A percentile compares a stretch with the other conserved stretches of the same genome.
Conservation (phyloP, 2,329 filamentous ascomycete genomes). For the Diaporthe australafricana region DNA sequence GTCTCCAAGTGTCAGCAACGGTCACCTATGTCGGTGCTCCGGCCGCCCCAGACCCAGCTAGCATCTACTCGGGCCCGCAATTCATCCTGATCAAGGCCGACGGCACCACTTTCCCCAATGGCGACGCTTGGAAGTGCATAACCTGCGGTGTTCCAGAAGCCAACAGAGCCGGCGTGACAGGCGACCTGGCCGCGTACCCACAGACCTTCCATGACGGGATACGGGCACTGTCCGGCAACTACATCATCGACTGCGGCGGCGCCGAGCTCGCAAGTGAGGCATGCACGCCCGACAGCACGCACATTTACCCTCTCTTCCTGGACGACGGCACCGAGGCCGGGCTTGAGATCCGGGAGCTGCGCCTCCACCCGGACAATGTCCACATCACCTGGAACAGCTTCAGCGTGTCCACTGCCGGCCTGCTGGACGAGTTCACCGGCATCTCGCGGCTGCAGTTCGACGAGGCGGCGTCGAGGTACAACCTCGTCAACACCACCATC, state of each 20-base stretch:
- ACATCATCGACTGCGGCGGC: slow-evolving; percentile 52
- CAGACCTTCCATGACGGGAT: slow-evolving; percentile 55
- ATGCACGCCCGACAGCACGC: slow-evolving; percentile 50
- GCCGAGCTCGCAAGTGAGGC: slow-evolving; percentile 47
- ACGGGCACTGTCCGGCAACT: slow-evolving; percentile 47
- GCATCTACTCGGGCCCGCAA: slow-evolving; percentile 55
- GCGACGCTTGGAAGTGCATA: slow-evolving; percentile 60
- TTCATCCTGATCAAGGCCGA: slow-evolving; percentile 57
- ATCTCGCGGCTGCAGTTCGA: slow-evolving; percentile 56
- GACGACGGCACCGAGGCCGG: slow-evolving; percentile 48
- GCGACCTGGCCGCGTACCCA: slow-evolving; percentile 50
- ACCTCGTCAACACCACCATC: slow-evolving; percentile 52
- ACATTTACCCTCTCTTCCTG: slow-evolving; percentile 56
- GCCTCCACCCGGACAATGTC: slow-evolving; percentile 56
- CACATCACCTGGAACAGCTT: slow-evolving; percentile 58
- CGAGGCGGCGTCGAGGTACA: slow-evolving; percentile 49
- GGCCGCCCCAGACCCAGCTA: slow-evolving; percentile 50
- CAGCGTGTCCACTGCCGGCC: slow-evolving; percentile 34
- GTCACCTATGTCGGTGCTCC: slow-evolving; percentile 57
- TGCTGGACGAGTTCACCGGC: slow-evolving; percentile 45
- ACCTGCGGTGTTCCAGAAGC: slow-evolving; percentile 54
- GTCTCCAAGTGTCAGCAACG: slow-evolving; percentile 53
- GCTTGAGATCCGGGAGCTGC: slow-evolving; percentile 53
- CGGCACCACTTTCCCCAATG: slow-evolving; percentile 53
- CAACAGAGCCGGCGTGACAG: slow-evolving; percentile 40